Base-by-base conservation (phyloP, 2,329 filamentous ascomycete species). In the Colletotrichum nymphaeae region DNA sequence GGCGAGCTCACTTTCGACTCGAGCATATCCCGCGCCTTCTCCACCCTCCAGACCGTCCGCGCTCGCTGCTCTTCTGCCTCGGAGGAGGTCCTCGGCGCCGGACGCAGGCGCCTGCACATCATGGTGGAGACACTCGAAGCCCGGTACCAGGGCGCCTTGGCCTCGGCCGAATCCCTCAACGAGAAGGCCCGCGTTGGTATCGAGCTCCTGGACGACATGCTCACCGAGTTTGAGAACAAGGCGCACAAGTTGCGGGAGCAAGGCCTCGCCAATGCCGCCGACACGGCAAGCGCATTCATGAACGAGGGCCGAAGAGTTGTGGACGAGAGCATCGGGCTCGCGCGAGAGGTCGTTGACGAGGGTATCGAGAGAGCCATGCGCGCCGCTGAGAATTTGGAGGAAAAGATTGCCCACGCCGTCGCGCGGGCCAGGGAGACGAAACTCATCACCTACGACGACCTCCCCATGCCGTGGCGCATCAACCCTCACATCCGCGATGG, bases 401-500 rank as follows among this genome's bases (percentile, higher is more conserved):
- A 97, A 76, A 94, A 94, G 75, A 93, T 99, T 53, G 93, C 96
- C 77, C 88, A 90, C 67, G 96, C 97, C 14, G 91, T 98, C 69
- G 78, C 86, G 24, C 88, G 92, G 70, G 95, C 95, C 32, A 90
- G 93, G 77, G 92, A 97, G 80, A 89, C 94, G 63, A 94, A 95
- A 60, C 88, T 98, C 16, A 93, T 99, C 77, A 89, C 90, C 74
- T 99, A 98, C 84, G 92, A 97, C 59, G 95, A 98, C 79, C 88
- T 99, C 5, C 97, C 97, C 1, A 87, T 93, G 49, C 97, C 97
- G 0, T 99, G 97, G 97, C 90, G 94, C 74, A 93, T 97, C 79
- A 99, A 99, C 83, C 95, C 95, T 2, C 95, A 99, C 83, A 98
- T 99, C 80, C 87, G 92, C 64, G 91, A 90, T 67, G 97, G 97